These are phyloP conservation scores for Amanita pseudoporphyria DNA, from an alignment of 768 basidiomycete genomes.

Conservation along the genomic window DNA sequence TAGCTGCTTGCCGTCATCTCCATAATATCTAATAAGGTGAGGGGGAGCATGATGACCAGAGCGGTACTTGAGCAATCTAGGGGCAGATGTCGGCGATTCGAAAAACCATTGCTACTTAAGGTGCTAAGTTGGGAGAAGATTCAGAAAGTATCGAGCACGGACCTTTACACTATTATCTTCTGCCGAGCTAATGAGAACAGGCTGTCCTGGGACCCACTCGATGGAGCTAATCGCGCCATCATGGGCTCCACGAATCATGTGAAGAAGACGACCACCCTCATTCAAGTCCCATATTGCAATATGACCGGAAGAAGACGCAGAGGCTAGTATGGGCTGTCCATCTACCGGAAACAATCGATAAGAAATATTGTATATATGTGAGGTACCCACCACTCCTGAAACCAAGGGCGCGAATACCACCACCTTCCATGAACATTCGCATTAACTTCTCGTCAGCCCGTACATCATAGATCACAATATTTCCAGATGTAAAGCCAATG, in stretches of 20 bases:
- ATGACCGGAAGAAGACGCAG: slow-evolving; percentile 78
- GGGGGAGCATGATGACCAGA: slow-evolving; percentile 90
- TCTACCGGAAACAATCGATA: slow-evolving; percentile 34
- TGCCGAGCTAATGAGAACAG: slow-evolving; percentile 80
- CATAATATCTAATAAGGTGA: slow-evolving; percentile 89
- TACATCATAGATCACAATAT: slow-evolving; percentile 83
- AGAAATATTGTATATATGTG: background rate
- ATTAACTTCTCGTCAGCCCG: slow-evolving; percentile 84
- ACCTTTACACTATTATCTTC: slow-evolving; percentile 97
- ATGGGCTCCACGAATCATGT: slow-evolving; percentile 83
- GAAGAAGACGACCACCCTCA: slow-evolving; percentile 69
- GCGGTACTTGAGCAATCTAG: slow-evolving; percentile 83
- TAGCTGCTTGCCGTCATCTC: slow-evolving; percentile 93
- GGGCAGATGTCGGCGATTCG: slow-evolving; percentile 80
- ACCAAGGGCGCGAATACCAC: slow-evolving; percentile 61
- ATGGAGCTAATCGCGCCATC: slow-evolving; percentile 74
- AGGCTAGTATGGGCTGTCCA: slow-evolving; percentile 81
- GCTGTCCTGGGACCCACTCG: slow-evolving; percentile 92
- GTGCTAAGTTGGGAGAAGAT: background rate
- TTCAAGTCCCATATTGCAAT: slow-evolving; percentile 93
- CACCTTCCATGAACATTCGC: slow-evolving; percentile 86
- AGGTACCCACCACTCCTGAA: slow-evolving; percentile 69
- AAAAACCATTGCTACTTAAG: slow-evolving; percentile 88
- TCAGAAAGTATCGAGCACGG: slow-evolving; percentile 7
- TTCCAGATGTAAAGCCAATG: slow-evolving; percentile 83